A percentile compares a stretch with the other conserved stretches of the same genome.
Conservation (phyloP, 805 yeast species). For the Yamadazyma laniorum region DNA sequence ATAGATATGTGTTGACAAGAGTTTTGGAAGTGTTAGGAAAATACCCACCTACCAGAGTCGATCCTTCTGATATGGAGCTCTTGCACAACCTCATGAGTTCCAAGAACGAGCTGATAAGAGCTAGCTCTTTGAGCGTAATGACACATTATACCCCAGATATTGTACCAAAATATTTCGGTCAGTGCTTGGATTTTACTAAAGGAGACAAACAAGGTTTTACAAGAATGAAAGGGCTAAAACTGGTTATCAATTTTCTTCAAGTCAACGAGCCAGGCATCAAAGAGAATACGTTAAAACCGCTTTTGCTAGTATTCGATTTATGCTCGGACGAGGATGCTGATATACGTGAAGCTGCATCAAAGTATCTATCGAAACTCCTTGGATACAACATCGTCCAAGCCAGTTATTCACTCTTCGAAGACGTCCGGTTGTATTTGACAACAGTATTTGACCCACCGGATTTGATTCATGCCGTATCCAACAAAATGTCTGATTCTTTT, state of each 20-base stretch:
- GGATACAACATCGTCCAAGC: neutral
- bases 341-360: neutral
- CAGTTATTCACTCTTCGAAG: neutral
- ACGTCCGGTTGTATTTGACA: neutral
- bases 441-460: neutral
- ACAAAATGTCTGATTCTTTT: too few species aligned
- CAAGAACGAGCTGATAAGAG: too few species aligned
- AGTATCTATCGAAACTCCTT: neutral
- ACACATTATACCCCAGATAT: neutral
- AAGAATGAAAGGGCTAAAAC: neutral
- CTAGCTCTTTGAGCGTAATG: neutral
- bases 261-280: neutral
- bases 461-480: too few species aligned
- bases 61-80: too few species aligned
- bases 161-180: conserved; percentile 8
- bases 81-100: too few species aligned
- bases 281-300: neutral
- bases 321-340: conserved; percentile 1
- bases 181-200: neutral
- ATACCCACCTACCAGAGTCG: neutral
- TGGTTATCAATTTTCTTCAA: neutral
- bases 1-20: neutral
- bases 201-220: neutral
- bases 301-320: too few species aligned
- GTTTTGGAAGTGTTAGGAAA: conserved; percentile 1